Conservation (phyloP, 495 filamentous ascomycete genomes). For the Aspergillus asperescens region DNA sequence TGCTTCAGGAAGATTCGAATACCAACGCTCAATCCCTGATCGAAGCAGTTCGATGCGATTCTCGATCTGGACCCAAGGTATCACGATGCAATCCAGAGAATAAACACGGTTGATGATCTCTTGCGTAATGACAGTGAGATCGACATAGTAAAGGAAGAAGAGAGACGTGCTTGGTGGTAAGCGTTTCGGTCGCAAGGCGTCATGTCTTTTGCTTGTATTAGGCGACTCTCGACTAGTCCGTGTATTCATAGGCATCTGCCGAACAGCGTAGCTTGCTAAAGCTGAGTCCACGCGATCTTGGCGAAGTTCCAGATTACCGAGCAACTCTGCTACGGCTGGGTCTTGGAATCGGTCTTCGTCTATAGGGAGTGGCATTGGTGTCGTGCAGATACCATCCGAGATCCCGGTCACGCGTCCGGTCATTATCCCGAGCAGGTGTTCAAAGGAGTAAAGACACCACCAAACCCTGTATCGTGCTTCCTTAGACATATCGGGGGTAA, state of each 20-base stretch:
- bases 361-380: conserved; percentile 55
- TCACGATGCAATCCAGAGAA: conserved; percentile 46
- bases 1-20: conserved; percentile 41
- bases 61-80: conserved; percentile 58
- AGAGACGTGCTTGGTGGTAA: conserved; percentile 36
- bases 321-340: conserved; percentile 26
- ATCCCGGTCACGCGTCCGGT: conserved; percentile 62
- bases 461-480: conserved; percentile 60
- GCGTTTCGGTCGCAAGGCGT: conserved; percentile 28
- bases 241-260: conserved; percentile 37
- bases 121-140: conserved; percentile 49
- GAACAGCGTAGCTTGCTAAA: conserved; percentile 34
- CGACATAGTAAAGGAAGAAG: conserved; percentile 46
- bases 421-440: conserved; percentile 56
- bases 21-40: conserved; percentile 51
- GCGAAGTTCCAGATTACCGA: conserved; percentile 30
- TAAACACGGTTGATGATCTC: conserved; percentile 56
- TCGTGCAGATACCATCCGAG: conserved; percentile 52
- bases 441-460: conserved; percentile 61
- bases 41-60: conserved; percentile 49
- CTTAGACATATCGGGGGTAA: conserved; percentile 49
- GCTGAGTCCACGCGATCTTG: conserved; percentile 35
- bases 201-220: conserved; percentile 18
- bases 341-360: conserved; percentile 47
- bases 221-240: conserved; percentile 25